Conservation (phyloP, 257 asterid species). For the Solanum pimpinellifolium region DNA sequence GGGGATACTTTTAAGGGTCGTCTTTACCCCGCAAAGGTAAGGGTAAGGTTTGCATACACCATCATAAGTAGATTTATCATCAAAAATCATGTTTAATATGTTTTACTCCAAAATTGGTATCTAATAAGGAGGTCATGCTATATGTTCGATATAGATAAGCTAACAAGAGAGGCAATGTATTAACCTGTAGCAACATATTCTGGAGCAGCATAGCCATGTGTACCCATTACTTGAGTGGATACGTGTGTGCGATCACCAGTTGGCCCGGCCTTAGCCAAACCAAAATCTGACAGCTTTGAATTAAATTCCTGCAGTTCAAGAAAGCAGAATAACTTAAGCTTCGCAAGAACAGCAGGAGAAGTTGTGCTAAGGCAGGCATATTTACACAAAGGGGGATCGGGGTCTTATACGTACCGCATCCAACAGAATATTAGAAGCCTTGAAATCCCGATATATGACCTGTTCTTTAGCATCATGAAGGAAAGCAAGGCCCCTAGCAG, state of each 20-base stretch:
- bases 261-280: conserved; percentile 92
- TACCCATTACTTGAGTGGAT: conserved; percentile 90
- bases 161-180: background rate
- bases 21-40: no score
- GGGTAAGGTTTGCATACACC: no score
- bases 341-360: background rate
- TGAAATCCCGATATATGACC: conserved; percentile 80
- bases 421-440: conserved; percentile 84
- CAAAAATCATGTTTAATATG: background rate
- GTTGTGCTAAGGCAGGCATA: background rate
- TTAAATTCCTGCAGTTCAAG: conserved; percentile 59
- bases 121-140: background rate
- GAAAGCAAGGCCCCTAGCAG: conserved; percentile 85
- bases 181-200: conserved; percentile 92
- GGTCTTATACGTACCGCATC: conserved; percentile 44
- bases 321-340: background rate
- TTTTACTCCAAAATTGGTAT: background rate
- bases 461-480: conserved; percentile 81
- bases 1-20: background rate
- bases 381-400: background rate
- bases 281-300: conserved; percentile 81
- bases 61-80: background rate
- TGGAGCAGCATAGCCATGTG: conserved; percentile 93
- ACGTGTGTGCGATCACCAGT: conserved; percentile 89
- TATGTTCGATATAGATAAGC: background rate